Evolutionary conservation across 176 grass and related monocot genomes (phyloP).

Genomic region (Rhynchospora pubera): DNA sequence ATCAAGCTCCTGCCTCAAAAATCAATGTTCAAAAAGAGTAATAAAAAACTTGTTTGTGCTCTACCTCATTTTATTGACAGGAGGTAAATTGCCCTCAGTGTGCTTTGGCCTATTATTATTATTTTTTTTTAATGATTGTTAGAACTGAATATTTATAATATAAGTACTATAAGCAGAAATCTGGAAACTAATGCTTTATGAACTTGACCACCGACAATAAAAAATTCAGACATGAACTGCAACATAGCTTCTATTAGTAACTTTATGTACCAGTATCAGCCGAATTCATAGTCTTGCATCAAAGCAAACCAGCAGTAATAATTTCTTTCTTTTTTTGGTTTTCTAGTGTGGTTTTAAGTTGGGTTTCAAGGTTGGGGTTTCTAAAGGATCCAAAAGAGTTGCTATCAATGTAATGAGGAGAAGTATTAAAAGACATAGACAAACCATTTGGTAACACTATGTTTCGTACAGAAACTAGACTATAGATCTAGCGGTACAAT

Average conservation of each 20-base stretch:
- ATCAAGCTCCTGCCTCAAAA: slow-evolving; percentile 27
- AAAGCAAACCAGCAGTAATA: neutral
- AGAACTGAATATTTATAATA: neutral
- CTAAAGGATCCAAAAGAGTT: neutral
- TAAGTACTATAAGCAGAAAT: too few relatives aligned
- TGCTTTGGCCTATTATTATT: neutral
- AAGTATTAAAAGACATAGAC: neutral
- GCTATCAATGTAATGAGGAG: neutral
- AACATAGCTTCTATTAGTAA: neutral
- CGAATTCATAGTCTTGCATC: neutral
- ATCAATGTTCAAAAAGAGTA: neutral
- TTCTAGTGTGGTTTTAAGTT: neutral
- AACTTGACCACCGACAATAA: neutral
- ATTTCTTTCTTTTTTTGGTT: neutral
- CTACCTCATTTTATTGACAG: neutral
- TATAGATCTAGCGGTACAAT: neutral
- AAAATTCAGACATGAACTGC: neutral
- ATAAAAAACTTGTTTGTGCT: neutral
- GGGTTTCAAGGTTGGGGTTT: neutral
- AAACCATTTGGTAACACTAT: neutral
- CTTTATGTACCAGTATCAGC: neutral
- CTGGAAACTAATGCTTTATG: too few relatives aligned
- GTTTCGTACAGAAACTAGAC: neutral
- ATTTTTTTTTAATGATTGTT: slow-evolving; percentile 11
- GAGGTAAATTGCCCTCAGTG: neutral